A percentile compares a stretch with the other conserved stretches of the same genome.
These are phyloP conservation scores for Chrysoporthe austroafricana DNA, from an alignment of 2,329 filamentous ascomycete species.

Conservation along the genomic window DNA sequence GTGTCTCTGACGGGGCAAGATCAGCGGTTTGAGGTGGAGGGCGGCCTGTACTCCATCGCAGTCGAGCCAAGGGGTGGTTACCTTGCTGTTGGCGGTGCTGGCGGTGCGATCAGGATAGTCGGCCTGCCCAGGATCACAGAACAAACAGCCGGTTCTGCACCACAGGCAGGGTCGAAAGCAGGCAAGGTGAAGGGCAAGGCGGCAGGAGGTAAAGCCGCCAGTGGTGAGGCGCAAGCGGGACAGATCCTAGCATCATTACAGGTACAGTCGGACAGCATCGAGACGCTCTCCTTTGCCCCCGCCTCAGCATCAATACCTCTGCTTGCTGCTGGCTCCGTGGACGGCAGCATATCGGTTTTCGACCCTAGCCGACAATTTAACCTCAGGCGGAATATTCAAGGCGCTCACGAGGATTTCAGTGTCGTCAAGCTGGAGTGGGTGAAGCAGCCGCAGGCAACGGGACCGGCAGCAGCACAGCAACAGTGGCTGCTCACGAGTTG, in stretches of 20 bases:
- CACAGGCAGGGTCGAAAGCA: conserved; percentile 29
- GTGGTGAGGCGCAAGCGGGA: conserved; percentile 45
- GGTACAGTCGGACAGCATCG: conserved; percentile 75
- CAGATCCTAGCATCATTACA: conserved; percentile 81
- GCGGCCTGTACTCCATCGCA: conserved; percentile 86
- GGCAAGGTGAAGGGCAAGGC: conserved; percentile 33
- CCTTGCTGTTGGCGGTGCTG: conserved; percentile 84
- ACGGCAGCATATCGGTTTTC: conserved; percentile 81
- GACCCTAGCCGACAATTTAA: conserved; percentile 87
- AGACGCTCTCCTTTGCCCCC: conserved; percentile 71
- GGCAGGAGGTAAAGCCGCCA: conserved; percentile 31
- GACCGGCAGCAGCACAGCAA: conserved; percentile 37
- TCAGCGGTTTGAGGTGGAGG: conserved; percentile 89
- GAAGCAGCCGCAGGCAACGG: conserved; percentile 40
- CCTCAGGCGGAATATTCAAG: conserved; percentile 78
- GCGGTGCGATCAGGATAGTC: conserved; percentile 82
- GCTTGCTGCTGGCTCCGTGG: conserved; percentile 69
- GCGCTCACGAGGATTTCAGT: conserved; percentile 84
- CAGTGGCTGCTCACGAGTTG: conserved; percentile 81
- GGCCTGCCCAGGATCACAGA: conserved; percentile 70
- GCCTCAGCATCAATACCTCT: conserved; percentile 49
- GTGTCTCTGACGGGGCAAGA: conserved; percentile 79
- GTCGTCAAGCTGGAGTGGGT: conserved; percentile 95
- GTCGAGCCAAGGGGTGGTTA: conserved; percentile 79
- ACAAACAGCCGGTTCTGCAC: conserved; percentile 22